phyloP scores from a whole-genome alignment of 805 yeast species.

The Nakazawaea sp. region DNA sequence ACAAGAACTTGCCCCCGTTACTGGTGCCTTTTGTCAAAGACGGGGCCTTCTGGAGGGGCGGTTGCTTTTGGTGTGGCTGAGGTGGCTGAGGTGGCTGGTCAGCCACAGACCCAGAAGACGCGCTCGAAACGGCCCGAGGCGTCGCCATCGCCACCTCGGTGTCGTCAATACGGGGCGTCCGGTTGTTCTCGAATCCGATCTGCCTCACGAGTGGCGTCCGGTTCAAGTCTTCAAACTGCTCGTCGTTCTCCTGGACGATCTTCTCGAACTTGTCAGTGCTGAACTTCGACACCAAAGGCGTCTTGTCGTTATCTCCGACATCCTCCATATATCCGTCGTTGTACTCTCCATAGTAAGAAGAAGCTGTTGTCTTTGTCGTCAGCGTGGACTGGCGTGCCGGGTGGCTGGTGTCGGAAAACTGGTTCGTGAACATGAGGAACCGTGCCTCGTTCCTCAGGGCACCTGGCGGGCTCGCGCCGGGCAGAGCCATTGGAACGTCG shows the following conservation, averaged over 20 bases:
- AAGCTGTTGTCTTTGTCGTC: conserved; percentile 2
- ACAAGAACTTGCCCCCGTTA: conserved; percentile 1
- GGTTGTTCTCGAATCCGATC: not conserved
- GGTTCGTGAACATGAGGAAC: conserved; percentile 6
- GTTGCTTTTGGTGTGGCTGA: not conserved
- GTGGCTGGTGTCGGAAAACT: not conserved
- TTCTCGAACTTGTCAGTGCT: conserved; percentile 1
- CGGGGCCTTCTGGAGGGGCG: not conserved
- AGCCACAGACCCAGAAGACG: not conserved
- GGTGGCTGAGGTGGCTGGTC: not conserved
- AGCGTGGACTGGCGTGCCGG: not conserved
- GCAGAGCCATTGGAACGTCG: not conserved
- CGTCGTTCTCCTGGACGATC: conserved; percentile 1
- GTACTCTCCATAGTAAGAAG: conserved; percentile 10
- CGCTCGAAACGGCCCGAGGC: no score
- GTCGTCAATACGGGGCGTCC: not conserved
- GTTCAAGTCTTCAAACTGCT: conserved; percentile 3
- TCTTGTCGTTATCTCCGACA: conserved; percentile 7
- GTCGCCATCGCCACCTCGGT: not conserved
- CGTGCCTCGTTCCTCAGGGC: not conserved
- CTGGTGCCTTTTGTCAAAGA: not conserved
- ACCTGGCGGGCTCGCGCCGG: not conserved
- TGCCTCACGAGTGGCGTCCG: conserved; percentile 9
- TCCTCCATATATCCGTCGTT: conserved; percentile 5
- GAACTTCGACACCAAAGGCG: conserved; percentile 5